phyloP scores from a whole-genome alignment of 495 filamentous ascomycete genomes.

The Penicillium turbatum region DNA sequence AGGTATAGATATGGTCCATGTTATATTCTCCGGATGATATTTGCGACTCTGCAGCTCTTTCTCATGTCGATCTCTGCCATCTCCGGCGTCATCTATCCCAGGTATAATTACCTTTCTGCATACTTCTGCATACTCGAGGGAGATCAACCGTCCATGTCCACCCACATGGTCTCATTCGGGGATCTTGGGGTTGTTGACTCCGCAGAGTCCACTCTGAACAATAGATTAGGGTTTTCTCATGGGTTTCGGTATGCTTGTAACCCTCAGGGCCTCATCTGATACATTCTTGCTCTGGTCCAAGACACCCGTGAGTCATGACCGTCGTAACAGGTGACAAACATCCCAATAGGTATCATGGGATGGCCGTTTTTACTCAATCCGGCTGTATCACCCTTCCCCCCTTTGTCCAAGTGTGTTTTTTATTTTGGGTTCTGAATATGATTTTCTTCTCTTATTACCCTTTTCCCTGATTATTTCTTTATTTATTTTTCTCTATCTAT shows the following conservation, averaged over 20 bases:
- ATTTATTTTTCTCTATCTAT: slow-evolving; percentile 6
- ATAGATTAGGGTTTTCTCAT: slow-evolving; percentile 22
- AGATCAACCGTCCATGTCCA: slow-evolving; percentile 11
- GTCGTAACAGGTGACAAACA: slow-evolving; percentile 42
- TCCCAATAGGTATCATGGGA: slow-evolving; percentile 26
- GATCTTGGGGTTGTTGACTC: slow-evolving; percentile 13
- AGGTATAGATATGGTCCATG: slow-evolving; percentile 1
- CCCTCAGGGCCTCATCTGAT: slow-evolving; percentile 38
- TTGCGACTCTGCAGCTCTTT: slow-evolving; percentile 2
- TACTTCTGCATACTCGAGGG: slow-evolving; percentile 14
- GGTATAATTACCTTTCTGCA: background rate
- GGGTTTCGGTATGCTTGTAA: slow-evolving; percentile 21
- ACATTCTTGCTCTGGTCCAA: slow-evolving; percentile 29
- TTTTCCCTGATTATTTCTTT: background rate
- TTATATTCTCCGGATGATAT: slow-evolving; percentile 17
- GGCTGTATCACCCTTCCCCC: slow-evolving; percentile 33
- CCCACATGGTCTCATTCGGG: slow-evolving; percentile 25
- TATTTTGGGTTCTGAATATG: slow-evolving; percentile 5
- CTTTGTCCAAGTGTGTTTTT: slow-evolving; percentile 22
- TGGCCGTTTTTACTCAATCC: slow-evolving; percentile 22
- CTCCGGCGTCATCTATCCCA: slow-evolving; percentile 6
- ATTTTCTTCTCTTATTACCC: slow-evolving; percentile 3
- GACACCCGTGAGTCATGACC: slow-evolving; percentile 35
- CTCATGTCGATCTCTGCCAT: slow-evolving; percentile 16
- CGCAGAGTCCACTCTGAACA: slow-evolving; percentile 1